phyloP scores from a whole-genome alignment of 2,329 filamentous ascomycete genomes.

The Cladosporium sp. region DNA sequence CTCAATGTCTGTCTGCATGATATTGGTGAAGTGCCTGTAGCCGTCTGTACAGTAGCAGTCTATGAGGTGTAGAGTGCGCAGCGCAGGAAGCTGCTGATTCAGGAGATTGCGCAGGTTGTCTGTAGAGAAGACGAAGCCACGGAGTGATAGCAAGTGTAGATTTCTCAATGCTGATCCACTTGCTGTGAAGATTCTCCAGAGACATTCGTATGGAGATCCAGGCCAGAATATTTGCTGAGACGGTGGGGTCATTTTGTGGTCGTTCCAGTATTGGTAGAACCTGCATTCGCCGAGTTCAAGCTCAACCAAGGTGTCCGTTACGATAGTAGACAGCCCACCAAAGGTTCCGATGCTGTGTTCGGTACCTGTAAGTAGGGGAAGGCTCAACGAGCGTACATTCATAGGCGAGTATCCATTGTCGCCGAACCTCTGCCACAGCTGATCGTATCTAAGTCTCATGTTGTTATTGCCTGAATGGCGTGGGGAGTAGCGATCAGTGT shows the following conservation, averaged over 20 bases:
- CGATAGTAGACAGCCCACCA: neutral
- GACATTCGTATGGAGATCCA: too few species aligned
- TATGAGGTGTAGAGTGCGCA: neutral
- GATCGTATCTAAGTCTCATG: too few species aligned
- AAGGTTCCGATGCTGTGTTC: neutral
- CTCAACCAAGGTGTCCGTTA: neutral
- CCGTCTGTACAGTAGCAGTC: neutral
- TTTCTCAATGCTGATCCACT: neutral
- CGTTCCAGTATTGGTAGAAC: neutral
- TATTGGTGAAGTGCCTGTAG: neutral
- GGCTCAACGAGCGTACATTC: neutral
- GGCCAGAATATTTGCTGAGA: too few species aligned
- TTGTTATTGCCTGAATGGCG: too few species aligned
- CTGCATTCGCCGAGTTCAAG: neutral
- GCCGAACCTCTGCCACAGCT: too few species aligned
- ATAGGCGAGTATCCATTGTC: neutral
- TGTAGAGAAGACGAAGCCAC: neutral
- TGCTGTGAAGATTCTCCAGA: too few species aligned
- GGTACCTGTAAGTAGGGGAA: neutral
- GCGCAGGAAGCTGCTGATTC: neutral
- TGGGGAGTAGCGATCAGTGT: too few species aligned
- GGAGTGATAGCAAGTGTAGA: neutral
- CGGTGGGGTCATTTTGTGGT: neutral
- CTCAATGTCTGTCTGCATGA: neutral
- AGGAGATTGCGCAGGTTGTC: neutral